A percentile compares a stretch with the other conserved stretches of the same genome.
Evolutionary conservation across 768 basidiomycete species (phyloP).

Genomic region (Leccinellum albellum): DNA sequence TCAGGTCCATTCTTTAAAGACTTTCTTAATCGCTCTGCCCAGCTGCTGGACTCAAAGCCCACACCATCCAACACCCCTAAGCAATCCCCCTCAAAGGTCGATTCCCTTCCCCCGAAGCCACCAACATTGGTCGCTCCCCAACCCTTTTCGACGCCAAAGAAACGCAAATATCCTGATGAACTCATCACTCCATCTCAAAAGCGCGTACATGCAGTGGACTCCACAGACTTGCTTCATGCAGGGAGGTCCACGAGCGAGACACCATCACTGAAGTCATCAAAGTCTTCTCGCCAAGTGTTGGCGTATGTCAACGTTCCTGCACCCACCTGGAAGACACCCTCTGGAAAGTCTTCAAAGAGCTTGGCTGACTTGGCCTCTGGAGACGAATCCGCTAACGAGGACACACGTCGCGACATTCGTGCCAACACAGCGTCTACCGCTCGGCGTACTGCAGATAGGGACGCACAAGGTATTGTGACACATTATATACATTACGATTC

Average conservation of each 20-base stretch:
- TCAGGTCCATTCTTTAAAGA: conserved; percentile 63
- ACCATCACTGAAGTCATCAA: conserved; percentile 27
- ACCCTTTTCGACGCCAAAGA: conserved; percentile 54
- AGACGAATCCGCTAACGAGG: conserved; percentile 51
- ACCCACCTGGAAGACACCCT: conserved; percentile 28
- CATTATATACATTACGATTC: neutral
- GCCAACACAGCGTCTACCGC: conserved; percentile 47
- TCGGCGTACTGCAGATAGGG: conserved; percentile 67
- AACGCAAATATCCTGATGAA: conserved; percentile 62
- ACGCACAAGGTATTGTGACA: conserved; percentile 57
- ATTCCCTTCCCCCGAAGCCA: conserved; percentile 15
- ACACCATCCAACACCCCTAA: conserved; percentile 9
- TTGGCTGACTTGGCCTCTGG: conserved; percentile 45
- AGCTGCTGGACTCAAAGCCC: conserved; percentile 39
- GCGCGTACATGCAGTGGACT: conserved; percentile 38
- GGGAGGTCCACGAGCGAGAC: conserved; percentile 17
- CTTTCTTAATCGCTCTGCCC: conserved; percentile 47
- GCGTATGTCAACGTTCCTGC: conserved; percentile 33
- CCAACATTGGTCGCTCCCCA: conserved; percentile 2
- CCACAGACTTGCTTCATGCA: conserved; percentile 9
- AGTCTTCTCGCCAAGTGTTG: conserved; percentile 31
- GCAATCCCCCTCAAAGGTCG: conserved; percentile 15
- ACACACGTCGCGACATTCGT: conserved; percentile 20
- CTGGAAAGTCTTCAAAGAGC: conserved; percentile 19
- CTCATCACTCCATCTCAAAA: conserved; percentile 63